Evolutionary conservation across 2,329 filamentous ascomycete genomes (phyloP).

Genomic region (Clonostachys rosea): DNA sequence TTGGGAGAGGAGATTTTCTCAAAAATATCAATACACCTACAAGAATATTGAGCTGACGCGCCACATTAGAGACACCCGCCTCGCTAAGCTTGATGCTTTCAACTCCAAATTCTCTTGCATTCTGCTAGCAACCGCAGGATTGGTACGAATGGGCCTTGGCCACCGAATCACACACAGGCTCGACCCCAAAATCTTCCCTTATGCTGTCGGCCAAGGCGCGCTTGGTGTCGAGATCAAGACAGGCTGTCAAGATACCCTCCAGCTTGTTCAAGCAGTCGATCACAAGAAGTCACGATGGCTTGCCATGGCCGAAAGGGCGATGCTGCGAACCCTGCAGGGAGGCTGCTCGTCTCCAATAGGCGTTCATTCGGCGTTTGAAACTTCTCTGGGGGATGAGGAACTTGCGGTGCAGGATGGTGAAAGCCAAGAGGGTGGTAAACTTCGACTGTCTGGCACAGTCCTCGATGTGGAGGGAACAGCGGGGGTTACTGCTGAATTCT

Average conservation of each 20-base stretch:
- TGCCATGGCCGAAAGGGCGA: constrained; percentile 72
- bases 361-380: constrained; percentile 47
- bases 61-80: constrained; percentile 54
- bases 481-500: no score
- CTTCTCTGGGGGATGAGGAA: no score
- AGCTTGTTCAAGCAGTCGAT: constrained; percentile 58
- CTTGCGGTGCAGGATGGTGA: no score
- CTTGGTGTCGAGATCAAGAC: constrained; percentile 79
- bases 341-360: constrained; percentile 95
- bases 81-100: constrained; percentile 77
- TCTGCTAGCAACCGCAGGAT: constrained; percentile 83
- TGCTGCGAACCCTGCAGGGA: constrained; percentile 85
- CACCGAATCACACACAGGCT: constrained; percentile 76
- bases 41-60: no score
- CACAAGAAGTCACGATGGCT: constrained; percentile 65
- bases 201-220: constrained; percentile 93
- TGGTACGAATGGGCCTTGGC: constrained; percentile 68
- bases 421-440: no score
- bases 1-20: no score
- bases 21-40: no score
- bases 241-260: constrained; percentile 59
- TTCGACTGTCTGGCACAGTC: no score
- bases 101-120: constrained; percentile 72
- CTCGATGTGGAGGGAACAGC: no score
- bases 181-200: constrained; percentile 68